Evolutionary conservation across 345 rosid genomes (phyloP).

Genomic region (Citrus australasica): DNA sequence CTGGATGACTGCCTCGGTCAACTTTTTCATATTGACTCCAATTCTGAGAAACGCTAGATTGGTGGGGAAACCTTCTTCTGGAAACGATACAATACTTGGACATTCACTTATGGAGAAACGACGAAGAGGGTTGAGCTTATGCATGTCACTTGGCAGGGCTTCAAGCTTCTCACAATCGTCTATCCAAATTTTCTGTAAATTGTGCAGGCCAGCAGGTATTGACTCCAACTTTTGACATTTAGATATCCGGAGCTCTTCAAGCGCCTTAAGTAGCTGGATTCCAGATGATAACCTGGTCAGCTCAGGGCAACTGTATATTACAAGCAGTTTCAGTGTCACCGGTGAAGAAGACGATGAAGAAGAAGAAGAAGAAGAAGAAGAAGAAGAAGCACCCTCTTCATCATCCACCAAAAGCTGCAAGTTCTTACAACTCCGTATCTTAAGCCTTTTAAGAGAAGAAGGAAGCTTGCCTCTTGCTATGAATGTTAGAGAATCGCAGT

Average conservation of each 20-base stretch:
- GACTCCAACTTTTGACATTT: background rate
- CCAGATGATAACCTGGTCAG: background rate
- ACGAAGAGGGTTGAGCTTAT: background rate
- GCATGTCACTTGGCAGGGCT: background rate
- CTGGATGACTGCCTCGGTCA: background rate
- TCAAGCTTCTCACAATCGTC: background rate
- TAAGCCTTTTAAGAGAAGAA: background rate
- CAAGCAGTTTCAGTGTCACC: too few relatives aligned
- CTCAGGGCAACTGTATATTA: background rate
- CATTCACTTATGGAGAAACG: fast-evolving
- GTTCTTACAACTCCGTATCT: background rate
- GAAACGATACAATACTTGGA: background rate
- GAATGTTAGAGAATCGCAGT: background rate
- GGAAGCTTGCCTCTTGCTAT: background rate
- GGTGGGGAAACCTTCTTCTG: background rate
- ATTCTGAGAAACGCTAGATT: background rate
- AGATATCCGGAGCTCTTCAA: background rate
- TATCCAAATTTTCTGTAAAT: background rate
- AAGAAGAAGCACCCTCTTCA: background rate
- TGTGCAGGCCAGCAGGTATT: background rate
- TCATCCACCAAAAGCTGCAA: background rate
- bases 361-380: background rate
- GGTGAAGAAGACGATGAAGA: too few relatives aligned
- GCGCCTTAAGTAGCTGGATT: background rate
- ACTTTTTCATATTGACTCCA: background rate